Evolutionary conservation across 306 rosid genomes (phyloP), one percentile per base, ranked within the genome.

Genomic region (Gillenia trifoliata): DNA sequence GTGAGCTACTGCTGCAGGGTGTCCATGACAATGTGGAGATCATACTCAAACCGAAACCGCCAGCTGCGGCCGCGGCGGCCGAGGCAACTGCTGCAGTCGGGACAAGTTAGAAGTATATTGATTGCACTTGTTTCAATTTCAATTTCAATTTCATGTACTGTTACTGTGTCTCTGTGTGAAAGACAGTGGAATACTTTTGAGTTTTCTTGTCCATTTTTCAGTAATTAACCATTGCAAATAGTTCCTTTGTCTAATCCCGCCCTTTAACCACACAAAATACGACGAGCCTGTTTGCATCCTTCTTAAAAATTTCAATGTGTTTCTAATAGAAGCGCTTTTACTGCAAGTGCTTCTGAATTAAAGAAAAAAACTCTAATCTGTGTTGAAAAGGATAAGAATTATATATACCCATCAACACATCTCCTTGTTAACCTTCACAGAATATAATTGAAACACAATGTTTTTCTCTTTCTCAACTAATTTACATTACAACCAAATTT

Each of bases 11-110:
- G 73, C 89, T 91, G 75, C 98, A 90, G 85, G 98, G 98, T 54
- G 98, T 94, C 77, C 98, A 91, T 69, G 98, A 94, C 78, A 90
- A 87, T 45, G 98, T 91, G 61, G 95, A 88, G 83, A 94, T 94
- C 78, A 75, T 63, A n/a, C 96, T 91, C 75, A 90, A 86, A 78
- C 85, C 94, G 17, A 3, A 81, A 62, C 76, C 88, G 34, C 74
- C 71, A 38, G 57, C 74, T 36, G 45, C 69, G 16, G 23, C 64
- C 4, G 57, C 74, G 36, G 45, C 69, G 16, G 23, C 64, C 4
- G 78, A 59, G 45, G 67, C 86, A 65, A 71, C 80, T 34, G 80
- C 38, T 70, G 75, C 80, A 36, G 83, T 36, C 67, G 83, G 31
- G 55, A 77, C 72, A 76, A 64, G 73, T 49, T 85, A 55, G 73